Conservation (phyloP, 2,329 filamentous ascomycete genomes). For the Venturia asperata region DNA sequence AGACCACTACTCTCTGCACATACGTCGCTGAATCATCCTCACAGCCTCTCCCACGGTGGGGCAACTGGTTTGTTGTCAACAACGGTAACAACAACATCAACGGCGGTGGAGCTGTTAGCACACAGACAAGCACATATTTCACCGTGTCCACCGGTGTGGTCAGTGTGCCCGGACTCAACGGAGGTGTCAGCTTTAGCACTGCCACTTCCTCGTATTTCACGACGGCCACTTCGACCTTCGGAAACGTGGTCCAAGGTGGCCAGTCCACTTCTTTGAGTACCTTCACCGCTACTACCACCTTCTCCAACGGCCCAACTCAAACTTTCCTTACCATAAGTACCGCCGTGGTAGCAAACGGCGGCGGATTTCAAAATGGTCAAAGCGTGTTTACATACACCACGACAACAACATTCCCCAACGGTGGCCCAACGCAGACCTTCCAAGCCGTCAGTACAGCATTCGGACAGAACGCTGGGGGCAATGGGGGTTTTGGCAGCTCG, state of each 20-base stretch:
- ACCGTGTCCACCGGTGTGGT: neutral
- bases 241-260: neutral
- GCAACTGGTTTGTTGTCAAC: constrained; percentile 12
- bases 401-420: constrained; percentile 13
- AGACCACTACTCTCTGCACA: neutral
- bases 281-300: constrained; percentile 13
- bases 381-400: constrained; percentile 3
- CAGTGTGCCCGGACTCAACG: constrained; percentile 5
- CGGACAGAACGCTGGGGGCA: constrained; percentile 6
- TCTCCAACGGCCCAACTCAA: constrained; percentile 12
- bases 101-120: neutral
- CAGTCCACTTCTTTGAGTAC: neutral
- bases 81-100: constrained; percentile 10
- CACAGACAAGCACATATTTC: neutral
- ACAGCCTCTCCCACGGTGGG: constrained; percentile 11
- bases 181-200: constrained; percentile 1
- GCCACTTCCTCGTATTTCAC: neutral
- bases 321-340: constrained; percentile 14
- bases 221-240: constrained; percentile 3
- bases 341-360: neutral
- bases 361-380: neutral
- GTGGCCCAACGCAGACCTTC: constrained; percentile 3
- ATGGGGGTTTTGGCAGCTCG: constrained; percentile 2
- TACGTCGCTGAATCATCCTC: neutral
- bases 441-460: constrained; percentile 1